Percentiles rank a stretch among this genome's conserved stretches.
Conservation (phyloP, 768 basidiomycete species). For the Hypsizygus marmoreus region DNA sequence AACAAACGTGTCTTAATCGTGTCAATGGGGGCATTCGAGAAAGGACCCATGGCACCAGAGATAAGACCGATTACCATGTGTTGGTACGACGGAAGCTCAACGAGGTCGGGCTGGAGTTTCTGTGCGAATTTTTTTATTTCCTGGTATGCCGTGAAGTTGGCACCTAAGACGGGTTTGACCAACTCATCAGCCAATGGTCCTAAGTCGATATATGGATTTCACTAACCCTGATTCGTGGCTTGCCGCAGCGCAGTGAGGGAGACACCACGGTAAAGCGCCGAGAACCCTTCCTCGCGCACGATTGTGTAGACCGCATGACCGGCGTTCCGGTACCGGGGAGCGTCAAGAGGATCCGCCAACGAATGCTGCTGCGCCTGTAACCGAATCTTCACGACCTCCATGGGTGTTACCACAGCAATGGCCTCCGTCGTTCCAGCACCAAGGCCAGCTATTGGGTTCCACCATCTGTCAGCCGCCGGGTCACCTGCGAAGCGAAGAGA, state of each 20-base stretch:
- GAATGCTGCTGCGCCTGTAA: slow-evolving; percentile 98
- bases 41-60: slow-evolving; percentile 97
- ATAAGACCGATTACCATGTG: slow-evolving; percentile 94
- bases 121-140: slow-evolving; percentile 89
- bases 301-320: slow-evolving; percentile 96
- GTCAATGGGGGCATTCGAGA: slow-evolving; percentile 96
- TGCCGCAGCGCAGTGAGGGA: slow-evolving; percentile 91
- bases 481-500: background rate
- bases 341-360: slow-evolving; percentile 91
- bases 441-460: slow-evolving; percentile 68
- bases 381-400: slow-evolving; percentile 99
- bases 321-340: slow-evolving; percentile 93
- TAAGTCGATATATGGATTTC: background rate
- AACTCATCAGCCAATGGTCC: background rate
- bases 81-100: slow-evolving; percentile 89
- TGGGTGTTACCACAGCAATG: slow-evolving; percentile 91
- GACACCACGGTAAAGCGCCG: slow-evolving; percentile 90
- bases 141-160: slow-evolving; percentile 98
- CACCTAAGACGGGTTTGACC: slow-evolving; percentile 51
- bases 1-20: slow-evolving; percentile 91
- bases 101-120: slow-evolving; percentile 72
- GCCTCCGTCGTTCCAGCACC: slow-evolving; percentile 97
- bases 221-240: slow-evolving; percentile 92
- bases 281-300: slow-evolving; percentile 85
- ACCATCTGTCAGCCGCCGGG: slow-evolving; percentile 1